A percentile compares a stretch with the other conserved stretches of the same genome.
Conservation (phyloP, 371 early-diverging fungal genomes). For the Apophysomyces variabilis region DNA sequence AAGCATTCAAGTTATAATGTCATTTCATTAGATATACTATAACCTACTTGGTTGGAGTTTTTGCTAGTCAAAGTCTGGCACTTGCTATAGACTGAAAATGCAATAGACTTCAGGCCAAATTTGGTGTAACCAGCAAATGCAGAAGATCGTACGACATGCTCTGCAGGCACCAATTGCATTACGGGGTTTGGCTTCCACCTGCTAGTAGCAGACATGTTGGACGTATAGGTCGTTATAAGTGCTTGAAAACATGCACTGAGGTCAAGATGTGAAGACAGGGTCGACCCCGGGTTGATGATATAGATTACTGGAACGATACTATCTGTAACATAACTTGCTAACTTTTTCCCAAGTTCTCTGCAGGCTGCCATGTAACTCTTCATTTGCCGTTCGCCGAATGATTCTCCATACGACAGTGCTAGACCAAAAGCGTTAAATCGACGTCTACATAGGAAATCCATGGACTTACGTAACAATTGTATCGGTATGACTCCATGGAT, state of each 20-base stretch:
- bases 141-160: slow-evolving; percentile 58
- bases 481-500: slow-evolving; percentile 59
- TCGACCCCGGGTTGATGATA: slow-evolving; percentile 59
- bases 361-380: slow-evolving; percentile 58
- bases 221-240: slow-evolving; percentile 40
- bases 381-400: slow-evolving; percentile 42
- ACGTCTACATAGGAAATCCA: neutral
- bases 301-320: slow-evolving; percentile 59
- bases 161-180: slow-evolving; percentile 63
- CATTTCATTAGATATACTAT: neutral
- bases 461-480: slow-evolving; percentile 46
- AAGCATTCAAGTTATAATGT: neutral
- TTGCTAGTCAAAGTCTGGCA: slow-evolving; percentile 52
- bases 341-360: slow-evolving; percentile 48
- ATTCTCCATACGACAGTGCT: slow-evolving; percentile 25
- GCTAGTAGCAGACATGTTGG: slow-evolving; percentile 1
- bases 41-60: slow-evolving; percentile 24
- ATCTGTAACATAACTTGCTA: slow-evolving; percentile 37
- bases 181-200: slow-evolving; percentile 36
- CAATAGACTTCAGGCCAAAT: slow-evolving; percentile 63
- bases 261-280: slow-evolving; percentile 54
- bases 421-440: neutral
- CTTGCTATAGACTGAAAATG: slow-evolving; percentile 65
- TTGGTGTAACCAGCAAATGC: slow-evolving; percentile 60
- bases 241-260: slow-evolving; percentile 60